Percentiles rank a stretch among this genome's conserved stretches.
Evolutionary conservation across 2,329 filamentous ascomycete species (phyloP).

Genomic region (Juglanconis juglandina): DNA sequence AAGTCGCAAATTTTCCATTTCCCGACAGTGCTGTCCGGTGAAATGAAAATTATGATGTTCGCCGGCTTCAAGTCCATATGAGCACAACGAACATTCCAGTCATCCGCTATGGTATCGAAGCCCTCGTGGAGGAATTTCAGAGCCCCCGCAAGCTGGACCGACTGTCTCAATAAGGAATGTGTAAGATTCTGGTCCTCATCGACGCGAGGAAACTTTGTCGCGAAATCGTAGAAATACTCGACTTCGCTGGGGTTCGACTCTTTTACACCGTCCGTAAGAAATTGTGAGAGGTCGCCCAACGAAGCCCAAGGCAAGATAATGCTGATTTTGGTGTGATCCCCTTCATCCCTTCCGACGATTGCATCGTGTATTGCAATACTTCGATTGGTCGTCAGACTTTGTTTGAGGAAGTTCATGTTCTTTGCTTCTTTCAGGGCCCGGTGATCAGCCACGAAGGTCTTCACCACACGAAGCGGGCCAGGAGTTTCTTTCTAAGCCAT

Average conservation of each 20-base stretch:
- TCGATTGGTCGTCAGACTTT: background rate
- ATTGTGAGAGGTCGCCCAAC: conserved; percentile 14
- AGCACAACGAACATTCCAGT: conserved; percentile 9
- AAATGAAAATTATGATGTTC: conserved; percentile 14
- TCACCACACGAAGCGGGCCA: background rate
- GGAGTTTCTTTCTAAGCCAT: too few relatives aligned
- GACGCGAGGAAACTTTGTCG: background rate
- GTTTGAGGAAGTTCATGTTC: conserved; percentile 15
- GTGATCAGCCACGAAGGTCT: conserved; percentile 6
- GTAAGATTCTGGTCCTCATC: background rate
- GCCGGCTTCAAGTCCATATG: conserved; percentile 17
- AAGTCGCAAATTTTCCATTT: conserved; percentile 18
- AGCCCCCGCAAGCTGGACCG: conserved; percentile 8
- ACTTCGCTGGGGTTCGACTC: background rate
- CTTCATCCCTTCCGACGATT: conserved; percentile 6
- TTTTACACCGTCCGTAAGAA: conserved; percentile 3
- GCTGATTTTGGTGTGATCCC: conserved; percentile 1
- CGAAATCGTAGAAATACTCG: background rate
- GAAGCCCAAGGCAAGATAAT: conserved; percentile 14
- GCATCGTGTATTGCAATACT: conserved; percentile 16
- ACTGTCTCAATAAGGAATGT: conserved; percentile 8
- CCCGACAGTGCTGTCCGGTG: conserved; percentile 2
- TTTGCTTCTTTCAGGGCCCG: conserved; percentile 6
- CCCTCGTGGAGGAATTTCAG: conserved; percentile 16
- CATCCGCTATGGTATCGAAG: conserved; percentile 3